These are phyloP conservation scores for Earliella scabrosa DNA, from an alignment of 1,284 basidiomycete species.

Conservation along the genomic window DNA sequence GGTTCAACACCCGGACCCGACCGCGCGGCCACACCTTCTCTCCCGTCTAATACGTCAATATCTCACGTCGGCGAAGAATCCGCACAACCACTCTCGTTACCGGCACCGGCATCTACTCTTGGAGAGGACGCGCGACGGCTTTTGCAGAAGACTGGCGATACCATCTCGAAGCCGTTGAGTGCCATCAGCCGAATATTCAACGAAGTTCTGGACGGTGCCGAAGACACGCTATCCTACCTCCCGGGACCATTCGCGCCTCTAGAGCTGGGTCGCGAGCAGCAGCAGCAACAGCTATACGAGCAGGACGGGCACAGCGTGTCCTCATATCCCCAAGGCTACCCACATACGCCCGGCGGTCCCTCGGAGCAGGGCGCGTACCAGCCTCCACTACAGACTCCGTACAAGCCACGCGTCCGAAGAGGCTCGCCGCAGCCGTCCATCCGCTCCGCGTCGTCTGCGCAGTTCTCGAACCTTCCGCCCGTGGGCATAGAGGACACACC, in stretches of 20 bases:
- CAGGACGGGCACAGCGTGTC: conserved; percentile 26
- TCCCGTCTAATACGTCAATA: conserved; percentile 38
- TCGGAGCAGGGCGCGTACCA: conserved; percentile 32
- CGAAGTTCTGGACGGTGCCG: conserved; percentile 67
- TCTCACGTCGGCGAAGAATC: conserved; percentile 84
- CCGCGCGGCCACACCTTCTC: conserved; percentile 27
- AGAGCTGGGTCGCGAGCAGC: conserved; percentile 53
- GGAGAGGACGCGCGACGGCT: conserved; percentile 82
- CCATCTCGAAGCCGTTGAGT: conserved; percentile 84
- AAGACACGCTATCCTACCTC: conserved; percentile 46
- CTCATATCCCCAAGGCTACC: conserved; percentile 15
- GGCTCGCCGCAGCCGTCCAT: conserved; percentile 29
- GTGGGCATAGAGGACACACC: conserved; percentile 49
- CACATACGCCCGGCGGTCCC: conserved; percentile 44
- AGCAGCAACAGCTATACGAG: conserved; percentile 27
- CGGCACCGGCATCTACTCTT: conserved; percentile 62
- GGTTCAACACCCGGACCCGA: conserved; percentile 27
- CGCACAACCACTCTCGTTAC: conserved; percentile 73
- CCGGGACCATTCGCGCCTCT: conserved; percentile 68
- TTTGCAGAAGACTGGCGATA: conserved; percentile 87
- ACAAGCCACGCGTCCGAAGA: conserved; percentile 70
- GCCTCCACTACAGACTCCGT: conserved; percentile 66
- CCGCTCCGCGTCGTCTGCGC: conserved; percentile 35
- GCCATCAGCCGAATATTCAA: conserved; percentile 88
- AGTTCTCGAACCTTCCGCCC: conserved; percentile 31